Conservation (phyloP, 495 filamentous ascomycete species). For the Friedmanniomyces simplex region DNA sequence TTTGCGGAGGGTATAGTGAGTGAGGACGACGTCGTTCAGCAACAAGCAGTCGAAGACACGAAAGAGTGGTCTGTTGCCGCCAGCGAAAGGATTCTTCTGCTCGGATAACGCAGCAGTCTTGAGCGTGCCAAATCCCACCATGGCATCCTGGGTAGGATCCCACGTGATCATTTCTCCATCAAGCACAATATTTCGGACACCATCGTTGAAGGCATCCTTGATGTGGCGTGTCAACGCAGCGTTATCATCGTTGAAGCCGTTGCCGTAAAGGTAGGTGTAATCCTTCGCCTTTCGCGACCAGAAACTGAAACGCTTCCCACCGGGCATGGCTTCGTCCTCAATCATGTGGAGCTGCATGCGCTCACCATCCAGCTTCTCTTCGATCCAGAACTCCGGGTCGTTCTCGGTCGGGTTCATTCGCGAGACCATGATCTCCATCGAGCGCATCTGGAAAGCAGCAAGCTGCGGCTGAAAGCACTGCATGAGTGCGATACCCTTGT, state of each 20-base stretch:
- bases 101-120: slow-evolving; percentile 83
- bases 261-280: slow-evolving; percentile 89
- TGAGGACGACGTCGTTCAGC: slow-evolving; percentile 69
- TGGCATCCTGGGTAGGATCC: slow-evolving; percentile 78
- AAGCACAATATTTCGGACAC: slow-evolving; percentile 76
- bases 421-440: slow-evolving; percentile 69
- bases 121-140: slow-evolving; percentile 82
- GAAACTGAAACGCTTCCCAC: slow-evolving; percentile 69
- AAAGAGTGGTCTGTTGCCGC: slow-evolving; percentile 67
- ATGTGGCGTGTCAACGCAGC: slow-evolving; percentile 73
- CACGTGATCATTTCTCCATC: slow-evolving; percentile 99
- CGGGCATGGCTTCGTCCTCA: slow-evolving; percentile 52
- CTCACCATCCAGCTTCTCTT: slow-evolving; percentile 96
- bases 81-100: slow-evolving; percentile 62
- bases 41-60: slow-evolving; percentile 85
- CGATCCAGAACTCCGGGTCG: slow-evolving; percentile 81
- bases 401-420: slow-evolving; percentile 60
- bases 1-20: slow-evolving; percentile 72
- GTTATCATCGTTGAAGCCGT: slow-evolving; percentile 61
- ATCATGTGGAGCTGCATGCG: slow-evolving; percentile 94
- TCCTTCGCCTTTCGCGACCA: slow-evolving; percentile 97
- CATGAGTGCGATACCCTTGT: slow-evolving; percentile 73
- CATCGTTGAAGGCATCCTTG: slow-evolving; percentile 62
- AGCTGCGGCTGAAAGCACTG: slow-evolving; percentile 95
- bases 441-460: slow-evolving; percentile 87